Evolutionary conservation across 2,329 filamentous ascomycete species (phyloP), one percentile per base, ranked within the genome.

Genomic region (Trichoderma atrobrunneum): DNA sequence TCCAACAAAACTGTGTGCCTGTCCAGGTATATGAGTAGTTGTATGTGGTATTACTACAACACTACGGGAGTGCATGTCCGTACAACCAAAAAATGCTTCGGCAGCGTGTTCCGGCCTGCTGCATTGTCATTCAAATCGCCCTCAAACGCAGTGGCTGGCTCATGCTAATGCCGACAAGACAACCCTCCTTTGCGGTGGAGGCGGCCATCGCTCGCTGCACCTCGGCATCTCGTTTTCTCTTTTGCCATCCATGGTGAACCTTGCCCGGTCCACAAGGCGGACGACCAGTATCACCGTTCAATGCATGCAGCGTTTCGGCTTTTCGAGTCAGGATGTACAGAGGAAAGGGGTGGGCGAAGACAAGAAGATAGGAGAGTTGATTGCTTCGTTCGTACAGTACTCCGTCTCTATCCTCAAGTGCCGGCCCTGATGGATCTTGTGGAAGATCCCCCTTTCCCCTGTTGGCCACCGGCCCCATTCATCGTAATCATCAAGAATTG

Each of bases 41-140:
- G 7, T n/a, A 43, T 43, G 39, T 14, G 10, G 48, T 51, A 51
- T 24, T 54, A 24, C 11, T 24, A 24, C 43, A 21, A 18, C 36
- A 11, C 34, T 8, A 51, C 48, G 8, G 30, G 39, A 43, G 16
- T 54, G 21, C 48, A 24, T 54, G 8, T 54, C 62, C n/a, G 18
- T 21, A 32, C 28, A 16, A 34, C 43, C 21, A 34, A 24, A 1
- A 21, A n/a, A 28, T n/a, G 34, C 30, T 54, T 60, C 65, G 65
- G 66, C 56, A 69, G 32, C 36, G 21, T 60, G 26, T 69, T n/a
- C 66, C 66, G 65, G 56, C 26, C 36, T 69, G 66, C 66, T 32
- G 54, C 66, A 61, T 48, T 24, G 39, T 10, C 39, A 10, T 43
- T 43, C 10, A 10, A 48, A 8, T 30, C 36, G 36, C 56, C 24